Base-by-base conservation (phyloP, 192 early-diverging fungal genomes). In the Coemansia sp. region DNA sequence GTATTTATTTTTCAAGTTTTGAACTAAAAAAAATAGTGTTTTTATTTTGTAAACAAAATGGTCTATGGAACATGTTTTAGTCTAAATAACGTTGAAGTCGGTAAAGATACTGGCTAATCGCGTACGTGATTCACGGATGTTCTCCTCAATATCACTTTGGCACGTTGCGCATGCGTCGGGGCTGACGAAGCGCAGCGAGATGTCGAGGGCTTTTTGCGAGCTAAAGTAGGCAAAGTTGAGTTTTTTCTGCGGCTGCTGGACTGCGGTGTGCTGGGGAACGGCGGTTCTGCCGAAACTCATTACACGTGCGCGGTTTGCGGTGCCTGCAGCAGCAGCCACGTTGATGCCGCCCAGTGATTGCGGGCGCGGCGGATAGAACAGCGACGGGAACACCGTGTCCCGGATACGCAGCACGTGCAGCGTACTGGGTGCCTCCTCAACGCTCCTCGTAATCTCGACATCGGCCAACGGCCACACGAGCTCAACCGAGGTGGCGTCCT, bases 391-490 rank as follows among this genome's bases (percentile, higher is more conserved):
- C 24, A 19, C 13, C 12, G 64, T 43, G 43, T 76, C 73, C 0
- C 37, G 46, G 1, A 76, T 24, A 0, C 64, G 48, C 30, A 76
- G 27, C 1, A 59, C 25, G 23, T 38, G 47, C 15, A 52, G 21
- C 3, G 49, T 15, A 15, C 59, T 62, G 8, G 61, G 57, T 3
- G 55, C 57, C 0, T 41, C 37, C 10, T 69, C 66, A 0, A 33
- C 24, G 2, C 51, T 51, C 12, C 17, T 21, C 2, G 44, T 24
- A 4, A 62, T 44, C 4, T 14, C 11, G 10, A 52, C 53, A 9
- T 76, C 73, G 23, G 73, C 73, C 53, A 76, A 24, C n/a, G 73
- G 73, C 73, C 73, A 76, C 11, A 66, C 49, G 9, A 76, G 53
- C 19, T 71, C 67, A 11, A 46, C 17, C 21, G 22, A 2, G 0